Percentiles rank a stretch among this genome's conserved stretches.
Evolutionary conservation across 805 yeast genomes (phyloP).

Genomic region (Wickerhamomyces sydowiorum): DNA sequence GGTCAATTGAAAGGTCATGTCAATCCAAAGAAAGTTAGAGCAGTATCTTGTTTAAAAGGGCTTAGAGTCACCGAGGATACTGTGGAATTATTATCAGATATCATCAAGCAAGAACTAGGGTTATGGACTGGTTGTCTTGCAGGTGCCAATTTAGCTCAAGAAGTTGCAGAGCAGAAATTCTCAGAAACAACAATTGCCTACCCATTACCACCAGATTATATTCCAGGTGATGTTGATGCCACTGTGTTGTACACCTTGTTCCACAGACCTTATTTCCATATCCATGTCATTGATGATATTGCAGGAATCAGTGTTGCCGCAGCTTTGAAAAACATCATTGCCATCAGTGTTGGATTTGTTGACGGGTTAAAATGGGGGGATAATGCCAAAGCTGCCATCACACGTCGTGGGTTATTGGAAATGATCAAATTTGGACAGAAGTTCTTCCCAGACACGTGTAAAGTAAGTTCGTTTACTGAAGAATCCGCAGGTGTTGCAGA

Average conservation of each 20-base stretch:
- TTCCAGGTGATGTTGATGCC: conserved; percentile 69
- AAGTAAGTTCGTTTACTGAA: conserved; percentile 77
- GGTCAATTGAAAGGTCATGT: conserved; percentile 70
- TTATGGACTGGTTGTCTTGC: conserved; percentile 91
- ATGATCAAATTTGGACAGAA: conserved; percentile 75
- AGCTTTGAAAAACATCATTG: conserved; percentile 91
- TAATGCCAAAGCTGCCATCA: conserved; percentile 93
- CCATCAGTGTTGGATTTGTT: conserved; percentile 92
- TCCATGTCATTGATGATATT: conserved; percentile 80
- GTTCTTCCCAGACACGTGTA: conserved; percentile 70
- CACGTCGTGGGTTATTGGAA: conserved; percentile 90
- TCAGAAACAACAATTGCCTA: conserved; percentile 97
- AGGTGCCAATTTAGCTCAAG: conserved; percentile 95
- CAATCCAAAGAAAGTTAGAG: conserved; percentile 62
- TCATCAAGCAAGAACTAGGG: conserved; percentile 69
- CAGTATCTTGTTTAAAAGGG: conserved; percentile 92
- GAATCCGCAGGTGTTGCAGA: conserved; percentile 98
- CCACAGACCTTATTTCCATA: conserved; percentile 97
- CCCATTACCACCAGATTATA: conserved; percentile 60
- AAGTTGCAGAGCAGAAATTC: conserved; percentile 90
- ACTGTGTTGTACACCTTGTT: conserved; percentile 67
- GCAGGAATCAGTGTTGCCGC: conserved; percentile 95
- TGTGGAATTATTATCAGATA: conserved; percentile 70
- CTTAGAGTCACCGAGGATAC: conserved; percentile 78
- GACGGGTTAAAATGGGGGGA: conserved; percentile 99